Conservation (phyloP, 768 basidiomycete genomes). For the Roridomyces roridus region DNA sequence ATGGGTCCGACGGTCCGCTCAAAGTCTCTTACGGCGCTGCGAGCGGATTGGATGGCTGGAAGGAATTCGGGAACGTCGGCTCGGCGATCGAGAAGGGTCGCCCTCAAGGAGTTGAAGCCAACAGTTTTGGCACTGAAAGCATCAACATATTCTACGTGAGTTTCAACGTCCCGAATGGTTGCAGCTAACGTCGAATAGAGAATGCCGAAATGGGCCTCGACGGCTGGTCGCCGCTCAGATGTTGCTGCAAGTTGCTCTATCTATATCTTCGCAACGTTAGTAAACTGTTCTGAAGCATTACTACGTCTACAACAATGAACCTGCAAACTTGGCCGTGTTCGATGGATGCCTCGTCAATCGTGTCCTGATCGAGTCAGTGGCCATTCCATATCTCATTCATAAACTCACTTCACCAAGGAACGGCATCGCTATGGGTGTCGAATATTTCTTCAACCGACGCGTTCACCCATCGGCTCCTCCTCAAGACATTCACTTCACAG, state of each 20-base stretch:
- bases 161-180: constrained; percentile 10
- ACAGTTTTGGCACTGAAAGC: not conserved
- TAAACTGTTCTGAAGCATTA: constrained; percentile 32
- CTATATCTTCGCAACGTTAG: no score
- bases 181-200: no score
- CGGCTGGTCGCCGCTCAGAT: not conserved
- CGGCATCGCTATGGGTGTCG: constrained; percentile 6
- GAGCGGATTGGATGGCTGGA: no score
- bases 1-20: no score
- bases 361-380: constrained; percentile 32
- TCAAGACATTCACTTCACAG: no score
- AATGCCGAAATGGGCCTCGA: constrained; percentile 5
- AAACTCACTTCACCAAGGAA: no score
- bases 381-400: no score
- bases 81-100: constrained; percentile 4
- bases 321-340: constrained; percentile 28
- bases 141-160: constrained; percentile 8
- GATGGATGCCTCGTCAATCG: constrained; percentile 29
- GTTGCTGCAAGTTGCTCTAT: no score
- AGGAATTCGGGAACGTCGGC: constrained; percentile 1
- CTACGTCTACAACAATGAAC: constrained; percentile 28
- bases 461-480: no score
- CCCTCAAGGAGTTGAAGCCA: not conserved
- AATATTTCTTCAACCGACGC: no score
- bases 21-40: no score